phyloP scores from a whole-genome alignment of 352 stramenopile genomes.

The Thalassiosira hispida region DNA sequence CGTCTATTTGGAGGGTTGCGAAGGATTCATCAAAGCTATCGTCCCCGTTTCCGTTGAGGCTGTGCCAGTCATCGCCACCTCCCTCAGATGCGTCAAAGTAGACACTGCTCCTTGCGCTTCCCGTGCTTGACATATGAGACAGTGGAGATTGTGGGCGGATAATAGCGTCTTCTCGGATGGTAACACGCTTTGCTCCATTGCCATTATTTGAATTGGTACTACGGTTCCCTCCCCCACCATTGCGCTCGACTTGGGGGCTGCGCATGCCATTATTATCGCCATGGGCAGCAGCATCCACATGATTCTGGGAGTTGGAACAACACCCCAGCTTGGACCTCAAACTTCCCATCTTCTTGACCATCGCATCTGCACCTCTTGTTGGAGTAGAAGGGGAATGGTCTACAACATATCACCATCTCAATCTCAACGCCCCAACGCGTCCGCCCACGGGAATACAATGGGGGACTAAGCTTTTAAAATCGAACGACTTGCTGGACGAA shows the following conservation, averaged over 20 bases:
- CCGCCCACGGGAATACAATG: no score
- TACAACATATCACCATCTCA: no score
- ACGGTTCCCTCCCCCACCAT: neutral
- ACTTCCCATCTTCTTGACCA: neutral
- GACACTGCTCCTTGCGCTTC: constrained; percentile 22
- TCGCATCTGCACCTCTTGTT: no score
- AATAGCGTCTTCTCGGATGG: neutral
- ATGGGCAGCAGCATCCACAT: neutral
- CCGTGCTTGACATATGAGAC: neutral
- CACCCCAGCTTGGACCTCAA: neutral
- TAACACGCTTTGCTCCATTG: neutral
- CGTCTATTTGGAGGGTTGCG: constrained; percentile 22
- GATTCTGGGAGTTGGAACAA: neutral
- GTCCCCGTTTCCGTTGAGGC: neutral
- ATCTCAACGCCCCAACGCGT: no score
- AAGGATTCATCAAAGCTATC: constrained; percentile 3
- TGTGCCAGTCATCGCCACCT: constrained; percentile 9
- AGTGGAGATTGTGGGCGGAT: constrained; percentile 6
- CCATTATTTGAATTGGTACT: neutral
- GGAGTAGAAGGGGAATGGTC: no score
- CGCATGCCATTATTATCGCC: neutral
- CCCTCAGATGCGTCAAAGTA: constrained; percentile 33
- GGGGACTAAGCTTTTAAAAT: no score
- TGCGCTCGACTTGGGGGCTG: neutral
- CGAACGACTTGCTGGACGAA: no score